phyloP scores from a whole-genome alignment of 2,329 filamentous ascomycete genomes.

The Chaetomium strumarium region DNA sequence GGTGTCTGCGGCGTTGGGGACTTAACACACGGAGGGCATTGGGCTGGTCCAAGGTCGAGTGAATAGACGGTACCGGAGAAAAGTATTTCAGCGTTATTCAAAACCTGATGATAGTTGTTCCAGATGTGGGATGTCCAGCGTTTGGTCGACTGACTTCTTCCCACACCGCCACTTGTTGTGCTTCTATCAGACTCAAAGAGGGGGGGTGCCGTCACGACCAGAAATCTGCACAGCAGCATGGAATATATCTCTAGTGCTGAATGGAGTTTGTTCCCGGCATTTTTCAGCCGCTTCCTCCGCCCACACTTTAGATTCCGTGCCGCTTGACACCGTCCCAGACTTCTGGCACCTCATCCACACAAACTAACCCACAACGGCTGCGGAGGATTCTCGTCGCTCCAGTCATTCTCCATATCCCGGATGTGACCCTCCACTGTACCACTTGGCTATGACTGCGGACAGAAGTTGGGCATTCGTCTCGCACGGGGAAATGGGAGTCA shows the following conservation, averaged over 20 bases:
- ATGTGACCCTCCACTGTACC: neutral
- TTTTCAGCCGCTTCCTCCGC: neutral
- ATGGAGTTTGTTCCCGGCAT: neutral
- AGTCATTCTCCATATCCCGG: neutral
- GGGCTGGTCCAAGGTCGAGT: constrained; percentile 7
- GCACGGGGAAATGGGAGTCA: neutral
- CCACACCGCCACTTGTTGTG: too few species aligned
- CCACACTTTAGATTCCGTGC: constrained; percentile 4
- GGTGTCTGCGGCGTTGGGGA: constrained; percentile 19
- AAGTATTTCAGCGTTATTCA: constrained; percentile 5
- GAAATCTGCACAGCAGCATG: too few species aligned
- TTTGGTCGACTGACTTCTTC: too few species aligned
- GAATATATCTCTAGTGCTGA: neutral
- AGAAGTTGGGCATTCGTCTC: neutral
- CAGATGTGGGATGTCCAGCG: too few species aligned
- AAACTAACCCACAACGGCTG: neutral
- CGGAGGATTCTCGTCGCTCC: neutral
- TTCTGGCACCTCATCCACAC: constrained; percentile 1
- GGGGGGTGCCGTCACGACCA: too few species aligned
- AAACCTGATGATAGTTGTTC: neutral
- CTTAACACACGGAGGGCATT: constrained; percentile 12
- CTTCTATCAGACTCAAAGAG: too few species aligned
- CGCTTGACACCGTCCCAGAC: constrained; percentile 15
- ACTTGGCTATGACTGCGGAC: neutral
- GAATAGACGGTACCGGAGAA: constrained; percentile 16